Percentiles rank a stretch among this genome's conserved stretches.
phyloP scores from a whole-genome alignment of 2,329 filamentous ascomycete species.

The Alternaria ethzedia region DNA sequence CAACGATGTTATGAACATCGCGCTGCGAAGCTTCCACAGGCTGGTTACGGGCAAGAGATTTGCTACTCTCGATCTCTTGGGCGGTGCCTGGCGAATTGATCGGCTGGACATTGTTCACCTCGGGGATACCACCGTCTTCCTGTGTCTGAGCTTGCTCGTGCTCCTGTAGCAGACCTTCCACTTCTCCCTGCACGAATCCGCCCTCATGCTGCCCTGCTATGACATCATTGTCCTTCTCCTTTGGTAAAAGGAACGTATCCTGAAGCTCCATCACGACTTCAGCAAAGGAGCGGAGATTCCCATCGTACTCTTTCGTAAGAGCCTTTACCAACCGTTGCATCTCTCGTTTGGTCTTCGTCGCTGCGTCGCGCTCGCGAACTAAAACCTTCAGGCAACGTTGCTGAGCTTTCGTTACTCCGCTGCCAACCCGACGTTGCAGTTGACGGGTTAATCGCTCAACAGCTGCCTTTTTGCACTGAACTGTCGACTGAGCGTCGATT shows the following conservation, averaged over 20 bases:
- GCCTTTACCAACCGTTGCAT: neutral
- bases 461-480: neutral
- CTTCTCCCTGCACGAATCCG: neutral
- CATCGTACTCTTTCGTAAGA: neutral
- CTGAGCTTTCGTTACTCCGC: neutral
- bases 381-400: neutral
- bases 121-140: neutral
- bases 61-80: neutral
- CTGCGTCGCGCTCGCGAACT: neutral
- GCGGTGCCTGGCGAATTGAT: neutral
- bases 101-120: neutral
- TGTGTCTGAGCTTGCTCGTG: neutral
- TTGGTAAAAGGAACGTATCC: neutral
- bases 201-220: neutral
- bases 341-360: neutral
- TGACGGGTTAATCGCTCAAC: neutral
- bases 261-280: neutral
- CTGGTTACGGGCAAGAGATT: neutral
- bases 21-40: neutral
- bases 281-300: neutral
- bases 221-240: neutral
- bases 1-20: neutral
- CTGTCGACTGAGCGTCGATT: neutral
- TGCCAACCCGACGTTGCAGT: neutral
- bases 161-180: neutral